These are phyloP conservation scores for Calocera cornea DNA, from an alignment of 768 basidiomycete species.

Conservation along the genomic window DNA sequence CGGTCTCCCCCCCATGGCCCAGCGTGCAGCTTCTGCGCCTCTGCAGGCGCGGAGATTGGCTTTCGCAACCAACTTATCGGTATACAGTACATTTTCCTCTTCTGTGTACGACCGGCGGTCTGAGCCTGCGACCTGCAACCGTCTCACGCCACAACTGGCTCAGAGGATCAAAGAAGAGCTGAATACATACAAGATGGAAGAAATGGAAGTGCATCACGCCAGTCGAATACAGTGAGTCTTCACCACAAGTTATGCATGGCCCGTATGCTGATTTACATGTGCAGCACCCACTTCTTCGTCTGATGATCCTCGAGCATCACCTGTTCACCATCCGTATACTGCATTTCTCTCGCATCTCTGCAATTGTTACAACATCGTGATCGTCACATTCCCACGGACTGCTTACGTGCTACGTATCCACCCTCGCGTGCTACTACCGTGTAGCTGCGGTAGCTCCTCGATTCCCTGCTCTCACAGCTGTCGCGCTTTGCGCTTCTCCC, in stretches of 20 bases:
- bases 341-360: slow-evolving; percentile 1
- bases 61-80: slow-evolving; percentile 83
- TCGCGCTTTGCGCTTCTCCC: not conserved
- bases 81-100: slow-evolving; percentile 93
- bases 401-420: not conserved
- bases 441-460: not conserved
- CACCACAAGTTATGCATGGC: slow-evolving; percentile 2
- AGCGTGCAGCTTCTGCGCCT: slow-evolving; percentile 56
- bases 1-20: slow-evolving; percentile 38
- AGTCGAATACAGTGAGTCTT: slow-evolving; percentile 74
- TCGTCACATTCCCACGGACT: not conserved
- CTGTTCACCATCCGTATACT: not conserved
- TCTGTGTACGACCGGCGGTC: slow-evolving; percentile 86
- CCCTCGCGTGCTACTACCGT: not conserved
- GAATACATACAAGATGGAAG: slow-evolving; percentile 98
- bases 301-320: slow-evolving; percentile 18
- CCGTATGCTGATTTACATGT: slow-evolving; percentile 9
- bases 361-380: not conserved
- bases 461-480: not conserved
- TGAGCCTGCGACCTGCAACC: slow-evolving; percentile 94
- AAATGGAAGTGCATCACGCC: slow-evolving; percentile 95
- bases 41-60: slow-evolving; percentile 48
- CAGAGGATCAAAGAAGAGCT: slow-evolving; percentile 97
- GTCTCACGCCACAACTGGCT: slow-evolving; percentile 84
- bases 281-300: slow-evolving; percentile 79